Evolutionary conservation across 2,329 filamentous ascomycete species (phyloP).

Genomic region (Xylariaceae sp.): DNA sequence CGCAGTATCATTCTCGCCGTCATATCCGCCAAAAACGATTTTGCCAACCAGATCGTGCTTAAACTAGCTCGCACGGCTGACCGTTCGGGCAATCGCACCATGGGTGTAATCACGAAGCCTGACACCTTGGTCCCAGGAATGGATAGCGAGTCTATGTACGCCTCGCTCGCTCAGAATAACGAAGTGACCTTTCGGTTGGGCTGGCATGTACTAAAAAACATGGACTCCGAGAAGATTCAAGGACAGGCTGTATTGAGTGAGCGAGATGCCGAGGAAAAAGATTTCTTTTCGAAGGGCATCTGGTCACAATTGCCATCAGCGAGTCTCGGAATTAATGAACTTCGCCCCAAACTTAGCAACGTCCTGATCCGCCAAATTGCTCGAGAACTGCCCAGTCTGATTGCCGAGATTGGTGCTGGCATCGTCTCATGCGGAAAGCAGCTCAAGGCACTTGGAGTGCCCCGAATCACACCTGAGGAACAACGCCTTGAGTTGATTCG

Average conservation of each 20-base stretch:
- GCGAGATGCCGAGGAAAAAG: constrained; percentile 37
- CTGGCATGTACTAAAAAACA: constrained; percentile 50
- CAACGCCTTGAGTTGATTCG: constrained; percentile 45
- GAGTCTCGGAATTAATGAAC: constrained; percentile 42
- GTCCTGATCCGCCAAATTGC: constrained; percentile 46
- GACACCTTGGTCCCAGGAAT: constrained; percentile 36
- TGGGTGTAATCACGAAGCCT: constrained; percentile 49
- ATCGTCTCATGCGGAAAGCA: constrained; percentile 32
- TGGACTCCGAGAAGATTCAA: constrained; percentile 34
- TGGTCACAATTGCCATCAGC: constrained; percentile 36
- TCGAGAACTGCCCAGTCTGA: constrained; percentile 41
- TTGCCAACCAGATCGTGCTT: constrained; percentile 54
- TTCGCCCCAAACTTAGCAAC: constrained; percentile 46
- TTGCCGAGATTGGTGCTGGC: constrained; percentile 38
- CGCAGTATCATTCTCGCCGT: constrained; percentile 58
- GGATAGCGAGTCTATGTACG: constrained; percentile 36
- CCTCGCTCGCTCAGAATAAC: constrained; percentile 41
- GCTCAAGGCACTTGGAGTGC: constrained; percentile 45
- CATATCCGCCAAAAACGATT: constrained; percentile 52
- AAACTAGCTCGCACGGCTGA: constrained; percentile 39
- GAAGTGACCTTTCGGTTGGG: constrained; percentile 45
- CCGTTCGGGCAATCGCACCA: constrained; percentile 38
- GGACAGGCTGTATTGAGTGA: constrained; percentile 28
- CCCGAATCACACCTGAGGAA: constrained; percentile 41
- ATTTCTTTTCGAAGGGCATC: constrained; percentile 40